phyloP scores from a whole-genome alignment of 2,329 filamentous ascomycete species.

The Fusarium sterilihyphosum region DNA sequence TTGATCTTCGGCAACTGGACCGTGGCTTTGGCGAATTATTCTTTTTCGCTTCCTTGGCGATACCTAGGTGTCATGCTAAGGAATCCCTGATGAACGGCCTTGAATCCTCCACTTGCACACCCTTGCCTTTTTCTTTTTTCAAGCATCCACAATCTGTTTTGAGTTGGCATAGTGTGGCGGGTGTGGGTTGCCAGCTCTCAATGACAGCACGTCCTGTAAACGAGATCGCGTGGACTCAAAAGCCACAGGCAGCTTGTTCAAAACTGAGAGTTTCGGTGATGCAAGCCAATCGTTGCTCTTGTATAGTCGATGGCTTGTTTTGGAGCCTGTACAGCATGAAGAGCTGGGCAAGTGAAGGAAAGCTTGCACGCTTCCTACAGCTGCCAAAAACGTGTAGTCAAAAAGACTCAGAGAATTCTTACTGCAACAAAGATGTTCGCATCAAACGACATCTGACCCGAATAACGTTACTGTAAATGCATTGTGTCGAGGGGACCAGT shows the following conservation, averaged over 20 bases:
- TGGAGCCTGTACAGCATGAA: background rate
- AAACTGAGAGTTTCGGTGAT: constrained; percentile 15
- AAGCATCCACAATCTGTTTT: constrained; percentile 27
- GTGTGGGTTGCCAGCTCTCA: constrained; percentile 5
- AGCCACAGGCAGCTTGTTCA: constrained; percentile 22
- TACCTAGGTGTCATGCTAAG: constrained; percentile 25
- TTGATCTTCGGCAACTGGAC: constrained; percentile 24
- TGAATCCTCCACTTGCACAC: constrained; percentile 30
- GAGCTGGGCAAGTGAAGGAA: background rate
- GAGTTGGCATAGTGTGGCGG: constrained; percentile 24
- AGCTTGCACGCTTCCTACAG: background rate
- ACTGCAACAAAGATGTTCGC: background rate
- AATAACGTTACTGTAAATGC: background rate
- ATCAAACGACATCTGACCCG: background rate
- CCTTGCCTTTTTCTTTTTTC: constrained; percentile 21
- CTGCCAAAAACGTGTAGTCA: background rate
- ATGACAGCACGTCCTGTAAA: constrained; percentile 18
- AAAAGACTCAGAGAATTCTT: background rate
- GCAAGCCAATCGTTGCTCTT: background rate
- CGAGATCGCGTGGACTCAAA: constrained; percentile 13
- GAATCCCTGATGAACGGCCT: constrained; percentile 30
- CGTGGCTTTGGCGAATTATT: constrained; percentile 39
- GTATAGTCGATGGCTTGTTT: background rate
- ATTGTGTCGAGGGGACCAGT: constrained; percentile 4
- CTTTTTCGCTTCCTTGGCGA: constrained; percentile 44